Evolutionary conservation across 139 green algal genomes (phyloP), one percentile per base, ranked within the genome.

Genomic region (Raphidocelis subcapitata): DNA sequence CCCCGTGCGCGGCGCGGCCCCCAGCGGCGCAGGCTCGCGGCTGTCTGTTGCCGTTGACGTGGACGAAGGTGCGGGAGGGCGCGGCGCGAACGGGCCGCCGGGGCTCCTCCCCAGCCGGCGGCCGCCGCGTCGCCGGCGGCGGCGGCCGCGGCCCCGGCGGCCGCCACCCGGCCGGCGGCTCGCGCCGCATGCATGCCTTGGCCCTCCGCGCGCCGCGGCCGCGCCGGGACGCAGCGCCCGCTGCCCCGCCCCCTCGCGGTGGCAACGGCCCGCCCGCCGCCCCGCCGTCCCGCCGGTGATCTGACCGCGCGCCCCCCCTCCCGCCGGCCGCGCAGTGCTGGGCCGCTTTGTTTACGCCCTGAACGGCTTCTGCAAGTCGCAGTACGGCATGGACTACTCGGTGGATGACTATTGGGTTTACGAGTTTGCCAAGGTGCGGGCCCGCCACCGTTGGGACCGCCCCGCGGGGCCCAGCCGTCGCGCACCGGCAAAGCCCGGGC

Each of bases 371-470:
- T 92, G 86, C 81, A 67, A 84, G 33, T 90, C 97, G 3, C 79
- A 71, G 32, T 93, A 97, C 67, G 84, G 74, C 73, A 87, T 94
- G 81, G 52, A 86, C 21, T 92, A 92, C 69, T 68, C 71, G 21
- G 82, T 96, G 2, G 29, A 69, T 1, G 90, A 98, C 80, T 98
- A 96, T 86, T 85, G 75, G 46, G 79, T 95, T 2, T 98, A 98
- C 54, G 89, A 97, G 72, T 98, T 97, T 87, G 92, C 89, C 28
- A 92, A 94, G 84, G 90, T 95, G 61, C 41, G 52, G 65, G 28
- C 1, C n/a, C 4, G 28, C 0, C 57, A 57, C 23, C 57, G 8
- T 49, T 8, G 12, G 41, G 41, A n/a, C n/a, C n/a, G n/a, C n/a
- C n/a, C n/a, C n/a, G n/a, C n/a, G n/a, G n/a, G n/a, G n/a, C n/a